Percentiles rank a stretch among this genome's conserved stretches.
Conservation (phyloP, 768 basidiomycete genomes). For the Lactarius trivialis region DNA sequence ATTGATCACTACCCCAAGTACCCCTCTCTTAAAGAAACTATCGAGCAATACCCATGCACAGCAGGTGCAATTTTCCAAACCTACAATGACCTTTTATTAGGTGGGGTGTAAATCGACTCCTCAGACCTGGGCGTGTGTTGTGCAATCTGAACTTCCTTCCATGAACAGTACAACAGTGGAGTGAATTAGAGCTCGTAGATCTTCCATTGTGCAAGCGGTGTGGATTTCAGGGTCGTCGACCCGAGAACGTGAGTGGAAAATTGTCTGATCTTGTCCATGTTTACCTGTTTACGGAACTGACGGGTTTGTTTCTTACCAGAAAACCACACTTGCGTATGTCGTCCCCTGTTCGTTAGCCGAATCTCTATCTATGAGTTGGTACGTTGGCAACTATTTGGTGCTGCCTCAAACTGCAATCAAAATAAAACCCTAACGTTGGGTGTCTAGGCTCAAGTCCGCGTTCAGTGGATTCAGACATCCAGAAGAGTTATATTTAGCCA, state of each 20-base stretch:
- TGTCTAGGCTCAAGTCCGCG: slow-evolving; percentile 9
- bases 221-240: slow-evolving; percentile 16
- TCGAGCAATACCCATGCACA: slow-evolving; percentile 10
- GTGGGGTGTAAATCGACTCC: neutral
- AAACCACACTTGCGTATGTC: neutral
- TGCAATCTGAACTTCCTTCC: neutral
- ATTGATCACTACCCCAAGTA: slow-evolving; percentile 8
- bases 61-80: slow-evolving; percentile 19
- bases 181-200: slow-evolving; percentile 12
- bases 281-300: neutral
- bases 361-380: slow-evolving; percentile 18
- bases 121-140: neutral
- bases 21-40: neutral
- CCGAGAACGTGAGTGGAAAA: slow-evolving; percentile 5
- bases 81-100: slow-evolving; percentile 21
- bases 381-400: neutral
- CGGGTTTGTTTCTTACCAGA: neutral
- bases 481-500: neutral
- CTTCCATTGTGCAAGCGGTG: slow-evolving; percentile 11
- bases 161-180: slow-evolving; percentile 18
- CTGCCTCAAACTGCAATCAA: neutral
- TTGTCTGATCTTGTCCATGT: no score
- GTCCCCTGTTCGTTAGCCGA: slow-evolving; percentile 18
- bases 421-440: neutral
- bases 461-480: slow-evolving; percentile 2